Conservation (phyloP, 495 filamentous ascomycete genomes). For the Amphirosellinia nigrospora region DNA sequence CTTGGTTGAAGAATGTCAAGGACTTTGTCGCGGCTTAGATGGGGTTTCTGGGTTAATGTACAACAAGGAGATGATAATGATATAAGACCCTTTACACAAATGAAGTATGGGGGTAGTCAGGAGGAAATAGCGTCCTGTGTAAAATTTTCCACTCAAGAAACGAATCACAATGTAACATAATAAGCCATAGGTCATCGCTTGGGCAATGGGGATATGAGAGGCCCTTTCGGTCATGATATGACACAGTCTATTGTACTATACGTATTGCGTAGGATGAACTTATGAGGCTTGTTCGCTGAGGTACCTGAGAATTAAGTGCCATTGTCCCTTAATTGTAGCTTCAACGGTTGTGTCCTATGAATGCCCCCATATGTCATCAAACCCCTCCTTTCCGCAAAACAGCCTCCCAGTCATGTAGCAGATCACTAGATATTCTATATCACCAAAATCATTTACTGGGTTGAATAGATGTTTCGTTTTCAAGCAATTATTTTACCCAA, state of each 20-base stretch:
- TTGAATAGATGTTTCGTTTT: neutral
- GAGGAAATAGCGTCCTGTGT: neutral
- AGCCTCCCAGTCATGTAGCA: neutral
- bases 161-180: neutral
- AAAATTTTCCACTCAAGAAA: conserved; percentile 17
- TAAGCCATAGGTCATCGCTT: conserved; percentile 9
- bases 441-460: neutral
- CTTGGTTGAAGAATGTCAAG: conserved; percentile 88
- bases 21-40: conserved; percentile 72
- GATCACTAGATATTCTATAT: neutral
- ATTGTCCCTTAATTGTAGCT: no score
- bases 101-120: neutral
- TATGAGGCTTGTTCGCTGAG: no score
- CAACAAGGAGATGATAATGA: conserved; percentile 2
- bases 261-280: conserved; percentile 22
- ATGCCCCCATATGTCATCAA: no score
- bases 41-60: neutral
- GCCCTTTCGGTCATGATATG: conserved; percentile 9
- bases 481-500: neutral
- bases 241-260: neutral
- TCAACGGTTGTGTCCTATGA: no score
- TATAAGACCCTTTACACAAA: neutral
- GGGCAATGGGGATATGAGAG: neutral
- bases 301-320: neutral
- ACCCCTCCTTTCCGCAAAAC: no score